Evolutionary conservation across 306 rosid genomes (phyloP).

Genomic region (Prosopis cineraria): DNA sequence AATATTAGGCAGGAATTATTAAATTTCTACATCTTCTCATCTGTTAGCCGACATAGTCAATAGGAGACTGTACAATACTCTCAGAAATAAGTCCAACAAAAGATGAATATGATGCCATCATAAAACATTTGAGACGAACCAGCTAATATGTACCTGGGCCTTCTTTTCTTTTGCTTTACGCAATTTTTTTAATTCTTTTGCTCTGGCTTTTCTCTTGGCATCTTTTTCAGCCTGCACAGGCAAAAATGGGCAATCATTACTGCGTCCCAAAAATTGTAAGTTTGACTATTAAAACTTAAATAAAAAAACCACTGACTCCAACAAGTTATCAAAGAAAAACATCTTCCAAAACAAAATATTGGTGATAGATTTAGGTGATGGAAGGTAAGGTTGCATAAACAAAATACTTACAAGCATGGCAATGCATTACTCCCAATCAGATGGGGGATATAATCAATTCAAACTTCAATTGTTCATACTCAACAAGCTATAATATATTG

Average conservation of each 20-base stretch:
- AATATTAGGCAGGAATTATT: too few relatives aligned
- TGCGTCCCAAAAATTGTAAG: slow-evolving; percentile 12
- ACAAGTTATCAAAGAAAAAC: neutral
- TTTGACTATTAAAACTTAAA: slow-evolving; percentile 17
- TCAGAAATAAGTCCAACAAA: slow-evolving; percentile 17
- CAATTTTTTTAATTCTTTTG: slow-evolving; percentile 87
- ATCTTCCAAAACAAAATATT: neutral
- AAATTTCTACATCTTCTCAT: neutral
- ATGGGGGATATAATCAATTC: neutral
- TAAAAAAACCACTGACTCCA: neutral
- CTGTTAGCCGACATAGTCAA: neutral
- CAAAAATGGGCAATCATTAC: slow-evolving; percentile 31
- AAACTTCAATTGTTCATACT: neutral
- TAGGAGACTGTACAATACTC: slow-evolving; percentile 2
- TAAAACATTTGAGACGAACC: slow-evolving; percentile 25
- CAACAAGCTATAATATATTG: neutral
- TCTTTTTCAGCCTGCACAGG: slow-evolving; percentile 86
- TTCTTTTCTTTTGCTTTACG: slow-evolving; percentile 86
- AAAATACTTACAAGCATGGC: neutral
- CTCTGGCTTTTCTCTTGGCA: slow-evolving; percentile 89
- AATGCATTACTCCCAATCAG: neutral
- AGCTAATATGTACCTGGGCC: slow-evolving; percentile 66
- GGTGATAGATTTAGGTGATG: neutral
- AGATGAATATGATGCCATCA: slow-evolving; percentile 1
- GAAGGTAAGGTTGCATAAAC: neutral